Conservation (phyloP, 441 rosid genomes). For the Populus trichocarpa region DNA sequence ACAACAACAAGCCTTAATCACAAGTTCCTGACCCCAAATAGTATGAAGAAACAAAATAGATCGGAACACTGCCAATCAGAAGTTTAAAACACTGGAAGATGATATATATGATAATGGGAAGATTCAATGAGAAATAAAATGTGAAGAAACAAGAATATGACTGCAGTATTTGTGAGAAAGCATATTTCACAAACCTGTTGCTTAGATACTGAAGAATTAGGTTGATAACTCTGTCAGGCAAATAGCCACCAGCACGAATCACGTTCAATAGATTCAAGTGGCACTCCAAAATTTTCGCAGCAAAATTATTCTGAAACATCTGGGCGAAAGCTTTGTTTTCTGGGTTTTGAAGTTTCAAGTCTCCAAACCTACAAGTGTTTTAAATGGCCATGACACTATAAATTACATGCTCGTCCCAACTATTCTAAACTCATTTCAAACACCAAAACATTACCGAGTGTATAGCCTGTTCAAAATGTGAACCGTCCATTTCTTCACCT, state of each 20-base stretch:
- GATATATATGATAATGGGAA: neutral
- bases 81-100: neutral
- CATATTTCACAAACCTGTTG: slow-evolving; percentile 57
- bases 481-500: slow-evolving; percentile 96
- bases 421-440: neutral
- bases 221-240: slow-evolving; percentile 95
- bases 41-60: neutral
- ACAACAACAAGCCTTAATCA: neutral
- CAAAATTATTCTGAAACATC: slow-evolving; percentile 87
- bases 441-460: slow-evolving; percentile 53
- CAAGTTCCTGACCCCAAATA: neutral
- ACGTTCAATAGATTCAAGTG: slow-evolving; percentile 80
- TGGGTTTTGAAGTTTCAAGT: slow-evolving; percentile 84
- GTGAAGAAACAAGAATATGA: neutral
- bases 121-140: neutral
- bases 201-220: slow-evolving; percentile 92
- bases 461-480: slow-evolving; percentile 93
- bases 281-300: slow-evolving; percentile 91
- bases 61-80: neutral
- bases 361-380: slow-evolving; percentile 73
- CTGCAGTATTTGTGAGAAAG: neutral
- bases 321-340: slow-evolving; percentile 91
- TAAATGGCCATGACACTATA: slow-evolving; percentile 5
- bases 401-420: neutral
- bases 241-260: slow-evolving; percentile 82